Base-by-base conservation (phyloP, 2,329 filamentous ascomycete genomes). In the Dendryphion nanum region DNA sequence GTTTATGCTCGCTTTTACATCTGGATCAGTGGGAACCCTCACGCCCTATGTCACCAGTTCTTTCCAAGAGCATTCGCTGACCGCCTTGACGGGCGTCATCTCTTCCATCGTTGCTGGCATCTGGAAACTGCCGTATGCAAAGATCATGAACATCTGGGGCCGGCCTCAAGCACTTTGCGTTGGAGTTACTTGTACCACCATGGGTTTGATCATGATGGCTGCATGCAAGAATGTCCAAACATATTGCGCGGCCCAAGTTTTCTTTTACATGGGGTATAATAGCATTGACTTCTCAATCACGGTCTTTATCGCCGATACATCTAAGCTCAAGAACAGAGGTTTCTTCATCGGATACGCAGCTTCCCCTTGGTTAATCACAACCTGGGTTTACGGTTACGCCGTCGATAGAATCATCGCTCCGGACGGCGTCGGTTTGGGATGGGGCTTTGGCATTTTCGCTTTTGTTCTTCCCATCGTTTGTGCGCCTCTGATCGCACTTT, bases 301-400 rank as follows among this genome's bases (percentile, higher is more conserved):
- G 81, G 75, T 86, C 16, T 80, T 86, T 48, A 76, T 84, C 39
- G 79, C 82, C 17, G 83, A 86, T 50, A 83, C 80, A 1, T 80
- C 82, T 1, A 72, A 72, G 17, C 66, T 86, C 23, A 71, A 75
- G 37, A 83, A 84, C 51, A 71, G 83, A 59, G 77, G 75, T 2
- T 69, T 86, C 33, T 74, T 81, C 53, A 75, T 79, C 26, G 79
- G 80, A 6, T 74, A 47, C 30, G 36, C 37, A 13, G 35, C 33
- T 17, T 51, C 50, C 8, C 50, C 50, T 2, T 50, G 41, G 26
- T 42, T 53, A 7, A 38, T 38, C 14, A 53, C 42, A 12, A 24
- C 20, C 17, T 51, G 41, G 30, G 69, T 79, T 32, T 33, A 29
- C 5, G 42, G 42, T 5, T 87, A 37, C 44, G 13, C n/a, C 44